Conservation (phyloP, 2,329 filamentous ascomycete genomes). For the Xylariaceae sp. region DNA sequence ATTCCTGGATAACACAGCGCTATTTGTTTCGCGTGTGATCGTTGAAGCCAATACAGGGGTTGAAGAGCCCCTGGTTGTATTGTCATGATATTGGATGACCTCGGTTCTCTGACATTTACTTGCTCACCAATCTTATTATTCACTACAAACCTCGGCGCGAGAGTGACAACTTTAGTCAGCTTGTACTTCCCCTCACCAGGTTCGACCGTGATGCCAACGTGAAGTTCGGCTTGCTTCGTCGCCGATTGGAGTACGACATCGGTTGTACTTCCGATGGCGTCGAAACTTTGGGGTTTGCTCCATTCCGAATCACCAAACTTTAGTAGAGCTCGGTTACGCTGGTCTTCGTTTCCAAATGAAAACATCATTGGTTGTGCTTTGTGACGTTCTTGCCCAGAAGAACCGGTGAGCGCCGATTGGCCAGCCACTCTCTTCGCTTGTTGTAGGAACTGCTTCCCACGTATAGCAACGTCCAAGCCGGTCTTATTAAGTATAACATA, state of each 20-base stretch:
- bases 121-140: constrained; percentile 93
- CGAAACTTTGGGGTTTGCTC: constrained; percentile 98
- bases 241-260: constrained; percentile 83
- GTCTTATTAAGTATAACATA: constrained; percentile 97
- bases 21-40: constrained; percentile 82
- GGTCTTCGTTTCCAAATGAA: constrained; percentile 86
- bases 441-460: constrained; percentile 87
- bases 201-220: constrained; percentile 85
- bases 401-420: constrained; percentile 65
- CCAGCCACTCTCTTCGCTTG: constrained; percentile 83
- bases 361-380: constrained; percentile 95
- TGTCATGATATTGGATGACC: constrained; percentile 83
- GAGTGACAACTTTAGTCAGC: constrained; percentile 91
- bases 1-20: constrained; percentile 92
- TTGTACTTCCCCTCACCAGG: constrained; percentile 98
- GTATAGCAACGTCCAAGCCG: constrained; percentile 83
- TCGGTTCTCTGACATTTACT: constrained; percentile 87
- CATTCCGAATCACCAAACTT: constrained; percentile 89
- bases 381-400: constrained; percentile 59
- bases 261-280: constrained; percentile 91
- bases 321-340: constrained; percentile 85
- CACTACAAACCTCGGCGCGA: constrained; percentile 89
- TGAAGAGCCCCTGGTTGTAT: constrained; percentile 79
- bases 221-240: constrained; percentile 78
- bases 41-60: constrained; percentile 88